phyloP scores from a whole-genome alignment of 768 basidiomycete species.

The Coprinopsis cinerea region DNA sequence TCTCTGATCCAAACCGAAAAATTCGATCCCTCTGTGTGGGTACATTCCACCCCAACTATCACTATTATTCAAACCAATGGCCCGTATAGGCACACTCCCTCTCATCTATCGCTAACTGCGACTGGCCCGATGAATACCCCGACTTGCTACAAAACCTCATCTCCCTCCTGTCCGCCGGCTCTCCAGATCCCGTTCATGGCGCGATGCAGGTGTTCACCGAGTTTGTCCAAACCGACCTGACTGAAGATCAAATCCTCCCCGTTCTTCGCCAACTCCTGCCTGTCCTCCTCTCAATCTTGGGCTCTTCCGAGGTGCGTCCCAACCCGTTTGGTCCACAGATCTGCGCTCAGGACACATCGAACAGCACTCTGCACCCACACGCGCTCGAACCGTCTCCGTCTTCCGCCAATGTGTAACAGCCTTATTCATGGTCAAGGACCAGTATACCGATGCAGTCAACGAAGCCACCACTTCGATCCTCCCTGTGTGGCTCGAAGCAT shows the following conservation, averaged over 20 bases:
- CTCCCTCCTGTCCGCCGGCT: slow-evolving; percentile 64
- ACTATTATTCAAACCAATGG: not conserved
- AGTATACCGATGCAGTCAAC: slow-evolving; percentile 81
- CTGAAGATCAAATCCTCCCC: slow-evolving; percentile 92
- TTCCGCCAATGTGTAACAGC: slow-evolving; percentile 88
- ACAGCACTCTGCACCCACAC: slow-evolving; percentile 71
- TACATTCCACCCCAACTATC: slow-evolving; percentile 7
- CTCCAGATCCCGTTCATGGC: slow-evolving; percentile 79
- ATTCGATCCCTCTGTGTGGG: slow-evolving; percentile 80
- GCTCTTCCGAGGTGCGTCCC: slow-evolving; percentile 57
- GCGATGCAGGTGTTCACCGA: slow-evolving; percentile 95
- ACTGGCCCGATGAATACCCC: slow-evolving; percentile 97
- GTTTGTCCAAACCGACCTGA: slow-evolving; percentile 87
- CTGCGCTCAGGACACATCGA: slow-evolving; percentile 24
- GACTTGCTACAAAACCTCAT: slow-evolving; percentile 77
- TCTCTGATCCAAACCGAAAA: slow-evolving; percentile 83
- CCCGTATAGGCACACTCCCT: slow-evolving; percentile 70
- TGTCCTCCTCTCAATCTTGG: slow-evolving; percentile 74
- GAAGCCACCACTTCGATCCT: slow-evolving; percentile 76
- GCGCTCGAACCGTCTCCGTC: slow-evolving; percentile 79
- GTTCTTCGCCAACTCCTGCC: slow-evolving; percentile 87
- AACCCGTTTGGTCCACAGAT: not conserved
- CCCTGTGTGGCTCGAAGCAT: slow-evolving; percentile 89
- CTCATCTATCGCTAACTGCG: slow-evolving; percentile 83
- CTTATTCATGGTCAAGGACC: slow-evolving; percentile 92